A percentile compares a stretch with the other conserved stretches of the same genome.
These are phyloP conservation scores for Trichaptum fuscoviolaceum DNA, from an alignment of 768 basidiomycete species.

Conservation along the genomic window DNA sequence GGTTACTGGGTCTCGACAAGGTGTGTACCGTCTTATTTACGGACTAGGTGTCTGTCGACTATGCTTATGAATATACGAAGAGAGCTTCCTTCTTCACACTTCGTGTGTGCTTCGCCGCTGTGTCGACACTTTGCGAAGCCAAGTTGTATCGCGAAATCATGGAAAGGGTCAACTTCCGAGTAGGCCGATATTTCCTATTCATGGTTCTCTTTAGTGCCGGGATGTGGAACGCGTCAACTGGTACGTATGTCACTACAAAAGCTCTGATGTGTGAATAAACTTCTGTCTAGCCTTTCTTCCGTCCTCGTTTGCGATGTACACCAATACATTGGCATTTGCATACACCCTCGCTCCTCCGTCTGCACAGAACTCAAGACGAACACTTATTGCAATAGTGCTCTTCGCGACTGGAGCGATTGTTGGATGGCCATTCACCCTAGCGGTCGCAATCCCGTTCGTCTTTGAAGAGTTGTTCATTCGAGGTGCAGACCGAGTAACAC, in stretches of 20 bases:
- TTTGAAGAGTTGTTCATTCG: slow-evolving; percentile 83
- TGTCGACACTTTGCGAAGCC: slow-evolving; percentile 74
- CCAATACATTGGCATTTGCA: slow-evolving; percentile 72
- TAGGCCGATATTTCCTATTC: slow-evolving; percentile 92
- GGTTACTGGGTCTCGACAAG: slow-evolving; percentile 61
- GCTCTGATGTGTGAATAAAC: slow-evolving; percentile 12
- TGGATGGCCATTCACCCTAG: slow-evolving; percentile 96
- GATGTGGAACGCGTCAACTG: slow-evolving; percentile 89
- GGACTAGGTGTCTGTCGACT: neutral
- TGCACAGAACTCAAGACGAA: slow-evolving; percentile 45
- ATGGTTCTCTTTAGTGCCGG: slow-evolving; percentile 81
- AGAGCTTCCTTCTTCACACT: slow-evolving; percentile 86
- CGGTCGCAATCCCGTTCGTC: slow-evolving; percentile 83
- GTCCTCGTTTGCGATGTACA: slow-evolving; percentile 93
- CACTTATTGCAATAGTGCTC: slow-evolving; percentile 57
- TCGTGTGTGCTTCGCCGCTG: slow-evolving; percentile 68
- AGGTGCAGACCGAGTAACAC: slow-evolving; percentile 58
- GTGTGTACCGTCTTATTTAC: slow-evolving; percentile 44
- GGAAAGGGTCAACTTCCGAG: slow-evolving; percentile 79
- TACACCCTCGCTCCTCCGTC: slow-evolving; percentile 59
- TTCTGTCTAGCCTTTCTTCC: slow-evolving; percentile 74
- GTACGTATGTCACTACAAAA: slow-evolving; percentile 36
- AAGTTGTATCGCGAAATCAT: slow-evolving; percentile 77
- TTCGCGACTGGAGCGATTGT: slow-evolving; percentile 83
- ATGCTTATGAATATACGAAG: slow-evolving; percentile 36